Conservation (phyloP, 129 eudicot genomes). For the Centrapalus pauciflorus region DNA sequence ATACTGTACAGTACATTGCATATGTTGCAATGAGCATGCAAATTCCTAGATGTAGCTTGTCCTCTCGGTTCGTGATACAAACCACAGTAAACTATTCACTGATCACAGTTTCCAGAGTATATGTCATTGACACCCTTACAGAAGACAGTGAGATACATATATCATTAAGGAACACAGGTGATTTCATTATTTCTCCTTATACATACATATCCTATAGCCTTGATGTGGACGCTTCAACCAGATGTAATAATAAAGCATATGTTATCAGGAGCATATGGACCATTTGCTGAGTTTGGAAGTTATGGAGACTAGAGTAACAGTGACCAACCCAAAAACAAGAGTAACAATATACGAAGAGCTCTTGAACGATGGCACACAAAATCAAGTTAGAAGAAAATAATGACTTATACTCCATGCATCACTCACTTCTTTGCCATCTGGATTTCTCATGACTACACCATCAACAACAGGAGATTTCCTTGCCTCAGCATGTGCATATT, state of each 20-base stretch:
- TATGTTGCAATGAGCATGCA: constrained; percentile 6
- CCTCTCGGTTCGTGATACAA: neutral
- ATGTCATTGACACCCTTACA: constrained; percentile 6
- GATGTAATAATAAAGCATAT: neutral
- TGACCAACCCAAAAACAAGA: neutral
- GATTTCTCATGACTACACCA: constrained; percentile 99
- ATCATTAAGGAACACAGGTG: neutral
- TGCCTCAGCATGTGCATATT: constrained; percentile 99
- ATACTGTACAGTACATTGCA: neutral
- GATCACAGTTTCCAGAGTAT: neutral
- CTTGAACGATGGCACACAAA: neutral
- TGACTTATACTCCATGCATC: neutral
- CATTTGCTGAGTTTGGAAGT: neutral
- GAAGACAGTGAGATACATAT: neutral
- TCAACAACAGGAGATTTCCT: constrained; percentile 99
- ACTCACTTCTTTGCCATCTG: constrained; percentile 99
- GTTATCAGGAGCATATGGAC: neutral
- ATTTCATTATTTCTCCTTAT: neutral
- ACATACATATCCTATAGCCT: neutral
- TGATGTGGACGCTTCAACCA: too few relatives aligned
- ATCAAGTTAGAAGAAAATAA: neutral
- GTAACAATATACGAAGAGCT: neutral
- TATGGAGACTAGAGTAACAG: neutral
- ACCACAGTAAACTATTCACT: neutral
- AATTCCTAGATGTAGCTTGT: neutral